phyloP scores from a whole-genome alignment of 441 rosid genomes.

The Capsella rubella region DNA sequence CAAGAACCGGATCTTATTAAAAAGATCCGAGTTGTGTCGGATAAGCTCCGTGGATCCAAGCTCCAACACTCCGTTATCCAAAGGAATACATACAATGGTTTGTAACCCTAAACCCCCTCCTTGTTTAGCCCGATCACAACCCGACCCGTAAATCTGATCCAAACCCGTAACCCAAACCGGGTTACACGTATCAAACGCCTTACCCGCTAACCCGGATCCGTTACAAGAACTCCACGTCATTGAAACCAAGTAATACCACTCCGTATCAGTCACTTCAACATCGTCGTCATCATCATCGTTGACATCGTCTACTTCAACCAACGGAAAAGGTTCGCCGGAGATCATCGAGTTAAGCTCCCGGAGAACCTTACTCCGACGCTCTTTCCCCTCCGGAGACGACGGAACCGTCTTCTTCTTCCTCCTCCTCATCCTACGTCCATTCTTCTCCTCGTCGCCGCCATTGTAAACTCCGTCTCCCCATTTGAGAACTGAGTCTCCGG shows the following conservation, averaged over 20 bases:
- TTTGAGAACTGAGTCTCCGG: constrained; percentile 58
- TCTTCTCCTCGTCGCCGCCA: constrained; percentile 61
- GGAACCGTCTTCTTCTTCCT: constrained; percentile 25
- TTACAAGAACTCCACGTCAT: constrained; percentile 78
- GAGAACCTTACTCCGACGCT: constrained; percentile 66
- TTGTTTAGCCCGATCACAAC: constrained; percentile 73
- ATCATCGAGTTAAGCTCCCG: constrained; percentile 80
- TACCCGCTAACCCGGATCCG: constrained; percentile 73
- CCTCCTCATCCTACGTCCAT: constrained; percentile 28
- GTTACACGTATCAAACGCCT: constrained; percentile 56
- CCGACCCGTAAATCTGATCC: constrained; percentile 57
- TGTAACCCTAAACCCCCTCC: constrained; percentile 75
- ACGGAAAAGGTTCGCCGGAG: constrained; percentile 48
- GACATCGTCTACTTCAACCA: constrained; percentile 1
- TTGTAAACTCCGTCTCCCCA: constrained; percentile 94
- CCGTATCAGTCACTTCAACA: constrained; percentile 85
- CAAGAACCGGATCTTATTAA: constrained; percentile 65
- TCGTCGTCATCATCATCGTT: constrained; percentile 61
- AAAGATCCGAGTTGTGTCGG: constrained; percentile 66
- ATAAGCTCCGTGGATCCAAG: constrained; percentile 82
- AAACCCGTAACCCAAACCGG: constrained; percentile 78
- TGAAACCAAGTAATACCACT: constrained; percentile 87
- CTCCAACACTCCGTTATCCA: constrained; percentile 80
- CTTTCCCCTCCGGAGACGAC: constrained; percentile 53
- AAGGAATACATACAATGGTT: constrained; percentile 79